Base-by-base conservation (phyloP, 2,329 filamentous ascomycete genomes). In the Phialophora verrucosa region DNA sequence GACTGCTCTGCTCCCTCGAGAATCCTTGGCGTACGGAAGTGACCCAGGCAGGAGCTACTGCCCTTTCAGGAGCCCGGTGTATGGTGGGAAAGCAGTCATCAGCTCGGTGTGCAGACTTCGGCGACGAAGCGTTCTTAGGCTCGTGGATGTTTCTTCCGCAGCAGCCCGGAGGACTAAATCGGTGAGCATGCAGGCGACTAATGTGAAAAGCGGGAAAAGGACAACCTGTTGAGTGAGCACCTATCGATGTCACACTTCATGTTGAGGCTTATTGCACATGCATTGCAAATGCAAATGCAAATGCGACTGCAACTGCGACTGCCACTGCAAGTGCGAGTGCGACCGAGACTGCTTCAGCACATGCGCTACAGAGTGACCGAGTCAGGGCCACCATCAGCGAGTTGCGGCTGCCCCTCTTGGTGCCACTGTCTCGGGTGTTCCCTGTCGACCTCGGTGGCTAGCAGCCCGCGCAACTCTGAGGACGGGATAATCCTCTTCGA, bases 351-450 rank as follows among this genome's bases (percentile, higher is more conserved):
- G 25, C 10, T 23, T 23, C 27, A 27, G 44, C 38, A 25, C 32
- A 35, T 32, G 38, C 4, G 17, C 38, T 44, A n/a, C 38, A 44
- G 14, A 44, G 38, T 44, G 38, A n/a, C 3, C 38, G 38, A 44
- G 38, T 44, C 14, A 44, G 38, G 4, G 38, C 38, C 6, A n/a
- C 38, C 17, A n/a, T 44, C 38, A 44, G 38, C 14, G 38, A 44
- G 38, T 62, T 31, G 23, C 27, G 25, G 38, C 1, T 62, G 61
- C 64, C 64, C 64, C 60, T 69, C 65, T 51, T 66, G 25, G 57
- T 32, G 55, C 60, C 57, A 62, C 27, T 31, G 12, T 65, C 51
- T 62, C 62, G 68, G 68, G 59, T 58, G 59, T 29, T 65, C 55
- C 65, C 65, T 62, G 23, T 29, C 20, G 49, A 51, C 20, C 25